Conservation (phyloP, 371 early-diverging fungal genomes). For the Mucor ambiguus region DNA sequence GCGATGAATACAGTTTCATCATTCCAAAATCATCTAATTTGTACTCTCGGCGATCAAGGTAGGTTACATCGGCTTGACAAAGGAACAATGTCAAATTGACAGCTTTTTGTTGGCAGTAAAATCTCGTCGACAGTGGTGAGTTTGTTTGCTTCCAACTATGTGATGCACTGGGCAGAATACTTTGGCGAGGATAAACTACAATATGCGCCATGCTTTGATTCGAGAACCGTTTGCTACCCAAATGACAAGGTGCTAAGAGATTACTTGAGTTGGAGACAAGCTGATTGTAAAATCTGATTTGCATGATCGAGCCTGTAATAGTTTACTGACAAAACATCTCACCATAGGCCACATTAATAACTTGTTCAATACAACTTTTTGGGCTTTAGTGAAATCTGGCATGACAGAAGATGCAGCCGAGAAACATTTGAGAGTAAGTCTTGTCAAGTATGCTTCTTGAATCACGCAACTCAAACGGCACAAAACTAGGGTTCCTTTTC, state of each 20-base stretch:
- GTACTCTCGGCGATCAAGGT: constrained; percentile 80
- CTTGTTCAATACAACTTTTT: constrained; percentile 93
- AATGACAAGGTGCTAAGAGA: constrained; percentile 79
- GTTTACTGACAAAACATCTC: not conserved
- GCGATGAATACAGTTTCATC: constrained; percentile 94
- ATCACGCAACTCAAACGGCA: not conserved
- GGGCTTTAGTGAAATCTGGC: constrained; percentile 80
- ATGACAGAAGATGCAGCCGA: constrained; percentile 72
- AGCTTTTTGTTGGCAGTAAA: constrained; percentile 56
- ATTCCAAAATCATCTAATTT: constrained; percentile 66
- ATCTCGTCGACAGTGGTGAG: constrained; percentile 84
- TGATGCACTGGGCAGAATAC: constrained; percentile 79
- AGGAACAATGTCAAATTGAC: not conserved
- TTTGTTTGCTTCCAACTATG: constrained; percentile 85
- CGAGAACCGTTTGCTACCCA: constrained; percentile 88
- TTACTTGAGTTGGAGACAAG: constrained; percentile 95
- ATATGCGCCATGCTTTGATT: constrained; percentile 92
- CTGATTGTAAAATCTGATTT: constrained; percentile 68
- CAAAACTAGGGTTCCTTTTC: constrained; percentile 73
- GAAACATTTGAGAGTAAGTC: constrained; percentile 60
- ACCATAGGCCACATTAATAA: constrained; percentile 78
- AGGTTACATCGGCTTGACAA: not conserved
- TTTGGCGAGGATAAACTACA: constrained; percentile 66
- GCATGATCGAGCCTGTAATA: not conserved
- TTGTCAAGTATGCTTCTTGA: no score